Conservation (phyloP, 495 filamentous ascomycete species). For the Parmelia sp. region DNA sequence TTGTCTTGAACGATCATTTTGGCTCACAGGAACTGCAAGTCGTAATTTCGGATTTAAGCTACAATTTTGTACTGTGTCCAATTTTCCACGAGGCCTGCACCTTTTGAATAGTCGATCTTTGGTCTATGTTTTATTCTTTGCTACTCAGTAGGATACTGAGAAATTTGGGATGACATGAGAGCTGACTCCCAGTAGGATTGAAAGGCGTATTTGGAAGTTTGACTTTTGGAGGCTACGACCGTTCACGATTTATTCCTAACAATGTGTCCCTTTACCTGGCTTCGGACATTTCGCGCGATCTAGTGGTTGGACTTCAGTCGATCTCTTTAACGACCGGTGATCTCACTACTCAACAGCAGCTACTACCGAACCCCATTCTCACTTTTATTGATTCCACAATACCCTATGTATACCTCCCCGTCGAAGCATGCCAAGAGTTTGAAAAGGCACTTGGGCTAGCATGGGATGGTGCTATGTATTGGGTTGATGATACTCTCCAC, state of each 20-base stretch:
- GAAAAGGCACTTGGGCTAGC: conserved; percentile 46
- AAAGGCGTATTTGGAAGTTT: conserved; percentile 44
- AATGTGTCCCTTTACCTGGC: conserved; percentile 44
- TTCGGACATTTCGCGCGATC: conserved; percentile 43
- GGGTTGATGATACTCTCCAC: conserved; percentile 44
- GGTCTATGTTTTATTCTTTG: neutral
- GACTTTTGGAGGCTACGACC: conserved; percentile 52
- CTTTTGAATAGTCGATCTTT: neutral
- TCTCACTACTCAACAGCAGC: neutral
- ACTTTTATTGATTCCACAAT: conserved; percentile 50
- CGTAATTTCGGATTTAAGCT: neutral
- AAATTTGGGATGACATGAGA: neutral
- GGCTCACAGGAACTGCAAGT: neutral
- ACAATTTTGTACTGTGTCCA: neutral
- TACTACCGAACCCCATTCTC: conserved; percentile 23
- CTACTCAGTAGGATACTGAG: neutral
- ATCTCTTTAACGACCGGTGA: conserved; percentile 34
- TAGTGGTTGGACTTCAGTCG: conserved; percentile 44
- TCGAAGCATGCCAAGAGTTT: conserved; percentile 45
- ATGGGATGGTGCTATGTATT: conserved; percentile 42
- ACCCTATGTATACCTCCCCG: conserved; percentile 50
- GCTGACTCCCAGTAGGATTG: conserved; percentile 33
- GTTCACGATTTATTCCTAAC: conserved; percentile 44
- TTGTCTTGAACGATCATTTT: neutral
- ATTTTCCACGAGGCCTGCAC: neutral